A percentile compares a stretch with the other conserved stretches of the same genome.
Conservation (phyloP, 441 rosid species). For the Erodium texanum region DNA sequence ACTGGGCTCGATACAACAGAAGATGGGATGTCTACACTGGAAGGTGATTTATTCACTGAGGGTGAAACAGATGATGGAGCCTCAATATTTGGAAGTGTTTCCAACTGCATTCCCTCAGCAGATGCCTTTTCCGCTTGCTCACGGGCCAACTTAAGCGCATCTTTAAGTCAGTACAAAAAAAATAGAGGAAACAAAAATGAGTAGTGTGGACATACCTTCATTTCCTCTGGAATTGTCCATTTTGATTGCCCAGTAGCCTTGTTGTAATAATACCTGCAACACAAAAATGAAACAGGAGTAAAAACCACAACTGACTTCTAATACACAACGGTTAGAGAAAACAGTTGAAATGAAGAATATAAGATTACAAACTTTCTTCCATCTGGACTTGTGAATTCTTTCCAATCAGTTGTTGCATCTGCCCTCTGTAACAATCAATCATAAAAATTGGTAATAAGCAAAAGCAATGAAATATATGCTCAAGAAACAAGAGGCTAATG, state of each 20-base stretch:
- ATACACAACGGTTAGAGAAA: constrained; percentile 5
- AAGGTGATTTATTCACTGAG: constrained; percentile 27
- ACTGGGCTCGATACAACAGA: constrained; percentile 34
- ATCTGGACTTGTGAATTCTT: constrained; percentile 59
- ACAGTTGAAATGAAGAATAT: constrained; percentile 16
- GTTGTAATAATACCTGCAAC: constrained; percentile 58
- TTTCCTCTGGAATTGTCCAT: constrained; percentile 60
- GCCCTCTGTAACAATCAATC: constrained; percentile 43
- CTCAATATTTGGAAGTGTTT: constrained; percentile 23
- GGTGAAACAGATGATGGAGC: constrained; percentile 23
- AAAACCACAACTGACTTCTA: constrained; percentile 19
- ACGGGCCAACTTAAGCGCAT: constrained; percentile 47
- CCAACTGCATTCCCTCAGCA: constrained; percentile 31
- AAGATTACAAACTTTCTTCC: constrained; percentile 50
- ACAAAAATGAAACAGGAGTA: constrained; percentile 19
- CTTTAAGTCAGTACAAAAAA: constrained; percentile 13
- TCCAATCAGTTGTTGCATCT: constrained; percentile 73
- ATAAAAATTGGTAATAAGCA: constrained; percentile 23
- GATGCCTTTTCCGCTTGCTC: constrained; percentile 40
- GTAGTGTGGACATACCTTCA: constrained; percentile 39
- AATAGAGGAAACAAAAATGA: constrained; percentile 7
- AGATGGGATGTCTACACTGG: constrained; percentile 33
- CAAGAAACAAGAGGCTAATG: constrained; percentile 9
- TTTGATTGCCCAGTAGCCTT: constrained; percentile 61
- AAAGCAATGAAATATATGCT: constrained; percentile 2